Evolutionary conservation across 2,329 filamentous ascomycete species (phyloP), one percentile per base, ranked within the genome.

Genomic region (Tolypocladium ovalisporum): DNA sequence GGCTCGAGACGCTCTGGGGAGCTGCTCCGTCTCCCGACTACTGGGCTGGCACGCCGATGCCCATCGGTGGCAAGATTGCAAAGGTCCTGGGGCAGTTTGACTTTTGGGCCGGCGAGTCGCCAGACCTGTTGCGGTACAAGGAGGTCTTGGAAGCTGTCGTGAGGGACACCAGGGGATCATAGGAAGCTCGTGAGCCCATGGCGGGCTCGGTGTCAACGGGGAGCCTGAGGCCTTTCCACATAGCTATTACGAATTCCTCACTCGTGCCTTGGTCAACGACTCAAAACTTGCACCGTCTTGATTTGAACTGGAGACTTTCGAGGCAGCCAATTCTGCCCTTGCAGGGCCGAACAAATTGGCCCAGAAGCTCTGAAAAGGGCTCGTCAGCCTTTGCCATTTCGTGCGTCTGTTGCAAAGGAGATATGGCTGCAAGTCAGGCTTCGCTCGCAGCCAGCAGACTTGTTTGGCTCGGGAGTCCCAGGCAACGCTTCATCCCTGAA

Each of bases 101-200:
- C 24, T 62, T 63, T 36, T 63, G 63, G 62, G 59, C 58, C 3
- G 59, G 55, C 17, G 61, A 64, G 47, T 55, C 58, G 8, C 61
- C 59, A 17, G 62, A 62, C 36, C 40, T 63, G 44, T 7, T 59
- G 32, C 54, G 53, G 5, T 61, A 64, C 40, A 60, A 56, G 24
- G 51, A 62, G 2, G 51, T 61, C 7, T 52, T 62, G 37, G 59
- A 63, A 49, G 10, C 37, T 4, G 54, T 60, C 19, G 58, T 60
- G 19, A 53, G 60, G 15, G 63, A 64, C 27, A 44, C 59, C 1
- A 56, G 62, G 27, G 59, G 59, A 35, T 59, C 52, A 10, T 47
- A 47, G 44, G 12, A 60, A 63, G 17, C 40, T 62, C 1, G 55
- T 61, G 22, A 57, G 59, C 29, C 58, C 52, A 7, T 55, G 51